Evolutionary conservation across 2,329 filamentous ascomycete genomes (phyloP).

Genomic region (Xylaria sp.): DNA sequence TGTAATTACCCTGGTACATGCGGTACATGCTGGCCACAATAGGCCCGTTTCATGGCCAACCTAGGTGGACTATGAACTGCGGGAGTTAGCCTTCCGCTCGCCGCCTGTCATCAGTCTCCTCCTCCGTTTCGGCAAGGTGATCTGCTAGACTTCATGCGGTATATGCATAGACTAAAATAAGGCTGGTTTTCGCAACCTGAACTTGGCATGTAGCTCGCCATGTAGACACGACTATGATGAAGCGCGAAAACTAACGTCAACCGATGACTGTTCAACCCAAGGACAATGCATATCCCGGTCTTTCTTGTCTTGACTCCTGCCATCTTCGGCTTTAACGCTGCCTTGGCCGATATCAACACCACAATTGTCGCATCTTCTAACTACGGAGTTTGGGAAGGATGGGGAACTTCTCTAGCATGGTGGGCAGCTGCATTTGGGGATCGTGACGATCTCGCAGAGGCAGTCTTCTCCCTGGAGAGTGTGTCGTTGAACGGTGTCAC

Average conservation of each 20-base stretch:
- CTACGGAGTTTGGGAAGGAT: constrained; percentile 58
- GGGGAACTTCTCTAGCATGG: constrained; percentile 58
- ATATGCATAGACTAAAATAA: background rate
- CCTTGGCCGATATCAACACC: constrained; percentile 46
- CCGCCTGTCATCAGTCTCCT: background rate
- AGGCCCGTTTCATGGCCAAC: too few relatives aligned
- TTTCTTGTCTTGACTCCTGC: constrained; percentile 10
- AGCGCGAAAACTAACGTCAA: background rate
- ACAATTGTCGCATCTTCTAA: constrained; percentile 50
- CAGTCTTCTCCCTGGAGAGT: constrained; percentile 54
- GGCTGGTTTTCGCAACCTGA: background rate
- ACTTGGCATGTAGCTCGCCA: background rate
- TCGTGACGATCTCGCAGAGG: constrained; percentile 54
- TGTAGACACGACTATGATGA: background rate
- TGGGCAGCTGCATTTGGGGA: constrained; percentile 56
- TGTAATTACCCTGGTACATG: too few relatives aligned
- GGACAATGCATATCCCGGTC: constrained; percentile 12
- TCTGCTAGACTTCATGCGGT: background rate
- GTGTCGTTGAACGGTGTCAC: constrained; percentile 46
- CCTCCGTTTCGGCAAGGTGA: background rate
- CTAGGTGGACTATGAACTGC: too few relatives aligned
- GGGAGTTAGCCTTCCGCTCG: background rate
- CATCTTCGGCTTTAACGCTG: constrained; percentile 23
- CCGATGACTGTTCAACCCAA: background rate
- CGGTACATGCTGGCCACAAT: too few relatives aligned